Percentiles rank a stretch among this genome's conserved stretches.
phyloP scores from a whole-genome alignment of 495 filamentous ascomycete species.

The Hypoxylon trugodes region DNA sequence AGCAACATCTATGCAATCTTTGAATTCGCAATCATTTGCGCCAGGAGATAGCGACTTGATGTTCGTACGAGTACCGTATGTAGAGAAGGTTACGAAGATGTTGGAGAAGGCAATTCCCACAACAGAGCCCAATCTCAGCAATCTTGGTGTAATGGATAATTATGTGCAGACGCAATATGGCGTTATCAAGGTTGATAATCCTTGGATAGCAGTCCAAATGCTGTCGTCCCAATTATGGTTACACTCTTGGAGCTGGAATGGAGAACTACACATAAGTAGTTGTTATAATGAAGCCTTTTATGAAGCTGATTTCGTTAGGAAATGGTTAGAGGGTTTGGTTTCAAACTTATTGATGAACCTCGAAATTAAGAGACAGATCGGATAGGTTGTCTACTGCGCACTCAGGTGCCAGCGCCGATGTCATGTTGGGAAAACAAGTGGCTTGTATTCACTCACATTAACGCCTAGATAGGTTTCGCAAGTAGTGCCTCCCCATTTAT shows the following conservation, averaged over 20 bases:
- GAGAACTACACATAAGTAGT: not conserved
- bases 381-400: no score
- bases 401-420: no score
- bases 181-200: not conserved
- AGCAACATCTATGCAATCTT: not conserved
- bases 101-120: slow-evolving; percentile 4
- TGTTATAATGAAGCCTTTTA: slow-evolving; percentile 19
- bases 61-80: slow-evolving; percentile 10
- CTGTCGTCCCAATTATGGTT: slow-evolving; percentile 15
- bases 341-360: slow-evolving; percentile 2
- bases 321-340: not conserved
- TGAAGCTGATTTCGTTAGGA: not conserved
- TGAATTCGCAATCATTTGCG: slow-evolving; percentile 5
- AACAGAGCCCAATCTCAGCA: slow-evolving; percentile 15
- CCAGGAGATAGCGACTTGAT: not conserved
- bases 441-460: no score
- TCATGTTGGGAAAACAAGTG: no score
- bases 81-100: slow-evolving; percentile 12
- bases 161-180: slow-evolving; percentile 5
- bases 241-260: slow-evolving; percentile 18
- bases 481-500: no score
- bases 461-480: no score
- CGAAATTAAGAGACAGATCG: no score
- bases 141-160: slow-evolving; percentile 3
- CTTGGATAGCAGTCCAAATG: slow-evolving; percentile 9